Base-by-base conservation (phyloP, 371 early-diverging fungal species). In the Saksenaea vasiformis region DNA sequence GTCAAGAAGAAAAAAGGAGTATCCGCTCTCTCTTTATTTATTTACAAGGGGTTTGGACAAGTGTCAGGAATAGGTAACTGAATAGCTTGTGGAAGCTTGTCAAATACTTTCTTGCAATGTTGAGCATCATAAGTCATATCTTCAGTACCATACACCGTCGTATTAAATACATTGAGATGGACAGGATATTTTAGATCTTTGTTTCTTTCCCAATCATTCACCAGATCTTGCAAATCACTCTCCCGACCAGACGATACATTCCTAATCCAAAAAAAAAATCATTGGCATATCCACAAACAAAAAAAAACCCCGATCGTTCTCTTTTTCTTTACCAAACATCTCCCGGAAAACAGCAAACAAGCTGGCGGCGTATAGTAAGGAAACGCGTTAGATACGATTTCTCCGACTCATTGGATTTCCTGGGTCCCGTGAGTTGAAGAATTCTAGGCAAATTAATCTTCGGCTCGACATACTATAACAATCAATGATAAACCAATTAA, bases 321-420 rank as follows among this genome's bases (percentile, higher is more conserved):
- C 43, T 14, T 41, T 41, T 14, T 8, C n/a, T 13, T 60, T 78
- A 76, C 82, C 80, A 83, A 2, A 71, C 76, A 36, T 70, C 62
- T 26, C 80, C 78, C 17, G 83, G 80, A 27, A 61, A 79, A 28
- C 83, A 83, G 51, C 83, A 83, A 22, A 75, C 66, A 15, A 83
- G 61, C 36, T 76, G 70, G 11, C 80, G 68, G 22, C 83, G 78
- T 5, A 74, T 78, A 0, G 69, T 68, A 9, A 83, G 41, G 56
- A 83, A 83, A 26, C 80, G 66, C 15, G 70, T 69, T 55, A 83
- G 64, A 36, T 75, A 83, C 1, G 58, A 26, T 54, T 74, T 61
- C 56, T 83, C 83, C 9, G 64, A 41, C 28, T 78, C 78, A 9
- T 58, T 43, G 2, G 44, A 14, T 34, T 62, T 65, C 44, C 55